Percentiles rank a stretch among this genome's conserved stretches.
phyloP scores from a whole-genome alignment of 805 yeast species.

The Metschnikowia hibisci region DNA sequence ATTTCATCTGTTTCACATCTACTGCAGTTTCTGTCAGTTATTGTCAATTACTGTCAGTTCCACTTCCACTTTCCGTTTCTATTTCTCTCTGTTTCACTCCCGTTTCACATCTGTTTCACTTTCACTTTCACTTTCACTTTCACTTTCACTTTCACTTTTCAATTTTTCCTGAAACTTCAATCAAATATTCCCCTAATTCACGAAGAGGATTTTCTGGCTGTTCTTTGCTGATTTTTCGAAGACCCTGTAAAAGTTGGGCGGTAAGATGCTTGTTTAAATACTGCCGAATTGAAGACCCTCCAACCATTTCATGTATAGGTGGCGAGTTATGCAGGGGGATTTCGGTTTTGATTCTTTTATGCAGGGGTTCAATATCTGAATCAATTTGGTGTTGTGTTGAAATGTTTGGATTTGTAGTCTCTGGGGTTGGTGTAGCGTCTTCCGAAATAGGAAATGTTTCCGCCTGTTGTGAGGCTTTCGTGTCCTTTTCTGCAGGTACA shows the following conservation, averaged over 20 bases:
- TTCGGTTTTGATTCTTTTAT: conserved; percentile 1
- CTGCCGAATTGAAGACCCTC: conserved; percentile 69
- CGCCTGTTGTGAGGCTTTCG: too few species aligned
- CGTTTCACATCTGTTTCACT: background rate
- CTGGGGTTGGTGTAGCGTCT: too few species aligned
- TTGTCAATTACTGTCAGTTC: background rate
- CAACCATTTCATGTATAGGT: conserved; percentile 50
- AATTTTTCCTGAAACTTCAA: conserved; percentile 18
- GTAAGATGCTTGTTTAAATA: conserved; percentile 66
- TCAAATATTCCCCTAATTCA: conserved; percentile 52
- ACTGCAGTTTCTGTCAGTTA: too few species aligned
- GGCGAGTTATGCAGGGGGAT: conserved; percentile 7
- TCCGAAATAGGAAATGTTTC: too few species aligned
- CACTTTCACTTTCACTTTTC: background rate
- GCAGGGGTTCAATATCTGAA: background rate
- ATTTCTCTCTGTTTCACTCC: background rate
- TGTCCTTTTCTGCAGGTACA: too few species aligned
- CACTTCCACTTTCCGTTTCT: background rate
- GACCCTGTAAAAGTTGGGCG: conserved; percentile 59
- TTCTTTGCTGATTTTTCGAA: conserved; percentile 48
- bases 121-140: background rate
- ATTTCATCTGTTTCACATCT: too few species aligned
- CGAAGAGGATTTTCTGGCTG: conserved; percentile 55
- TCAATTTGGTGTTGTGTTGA: background rate
- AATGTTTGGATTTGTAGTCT: background rate